Conservation (phyloP, 1,139 yeast species). For the Hanseniaspora gamundiae region DNA sequence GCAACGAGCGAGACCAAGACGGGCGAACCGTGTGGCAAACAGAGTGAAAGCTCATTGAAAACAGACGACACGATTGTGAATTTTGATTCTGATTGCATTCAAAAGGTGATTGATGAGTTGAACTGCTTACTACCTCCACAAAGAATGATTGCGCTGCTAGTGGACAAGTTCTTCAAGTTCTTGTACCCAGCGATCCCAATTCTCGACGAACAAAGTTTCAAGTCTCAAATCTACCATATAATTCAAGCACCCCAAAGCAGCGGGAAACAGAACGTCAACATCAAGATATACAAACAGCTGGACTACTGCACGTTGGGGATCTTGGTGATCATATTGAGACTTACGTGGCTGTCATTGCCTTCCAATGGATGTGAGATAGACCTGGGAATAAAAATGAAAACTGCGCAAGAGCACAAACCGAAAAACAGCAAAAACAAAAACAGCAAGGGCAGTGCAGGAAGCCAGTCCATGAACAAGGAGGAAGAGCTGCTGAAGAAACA, state of each 20-base stretch:
- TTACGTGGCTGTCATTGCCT: constrained; percentile 40
- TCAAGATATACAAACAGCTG: constrained; percentile 18
- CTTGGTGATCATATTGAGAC: constrained; percentile 34
- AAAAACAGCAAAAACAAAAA: neutral
- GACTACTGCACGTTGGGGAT: constrained; percentile 30
- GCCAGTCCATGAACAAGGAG: constrained; percentile 12
- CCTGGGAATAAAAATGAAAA: constrained; percentile 12
- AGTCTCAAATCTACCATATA: constrained; percentile 19
- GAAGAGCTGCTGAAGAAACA: constrained; percentile 17
- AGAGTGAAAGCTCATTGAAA: neutral
- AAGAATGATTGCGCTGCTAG: constrained; percentile 28
- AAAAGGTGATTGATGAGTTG: constrained; percentile 13
- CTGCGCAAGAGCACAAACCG: neutral
- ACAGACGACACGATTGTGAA: neutral
- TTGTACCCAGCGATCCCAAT: constrained; percentile 41
- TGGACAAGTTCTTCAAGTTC: constrained; percentile 32
- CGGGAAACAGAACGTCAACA: constrained; percentile 4
- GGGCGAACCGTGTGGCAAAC: too few species aligned
- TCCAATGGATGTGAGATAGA: constrained; percentile 23
- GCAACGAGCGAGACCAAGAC: too few species aligned
- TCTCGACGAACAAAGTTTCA: constrained; percentile 33
- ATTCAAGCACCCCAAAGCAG: constrained; percentile 8
- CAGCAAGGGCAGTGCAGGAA: neutral
- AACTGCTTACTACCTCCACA: constrained; percentile 29
- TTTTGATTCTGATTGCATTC: neutral